Evolutionary conservation across 108 stramenopile species (phyloP), one percentile per base, ranked within the genome.

Genomic region (Skeletonema menzelii): DNA sequence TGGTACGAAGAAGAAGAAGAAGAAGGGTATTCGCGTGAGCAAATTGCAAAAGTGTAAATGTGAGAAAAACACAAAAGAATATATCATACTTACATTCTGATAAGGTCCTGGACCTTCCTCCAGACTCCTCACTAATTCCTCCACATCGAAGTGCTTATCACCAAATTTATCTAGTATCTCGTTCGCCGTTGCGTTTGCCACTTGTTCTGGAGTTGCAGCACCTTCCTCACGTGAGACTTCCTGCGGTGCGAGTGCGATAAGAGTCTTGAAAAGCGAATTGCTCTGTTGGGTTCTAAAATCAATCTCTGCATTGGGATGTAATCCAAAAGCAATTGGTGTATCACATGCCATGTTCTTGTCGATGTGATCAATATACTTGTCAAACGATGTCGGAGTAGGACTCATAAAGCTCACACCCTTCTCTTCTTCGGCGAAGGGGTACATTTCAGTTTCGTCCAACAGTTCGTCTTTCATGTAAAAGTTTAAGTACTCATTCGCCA

Each of bases 271-370:
- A 63, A 97, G 63, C 12, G 58, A 59, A 35, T 95, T 88, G 35
- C 88, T 87, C 42, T 95, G 95, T 47, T 87, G 87, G 4, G 96
- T 95, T 8, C 96, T 87, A 75, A 95, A 97, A 47, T 91, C 96
- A 40, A 97, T 95, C 83, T 97, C 96, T 27, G 96, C 96, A 74
- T 97, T 97, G 26, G 96, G 95, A 77, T 97, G 96, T 58, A 97
- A 75, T 26, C 96, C 96, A 72, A 95, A 97, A 49, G 96, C 96
- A 30, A 97, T 91, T 8, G 96, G 96, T 19, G 95, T 95, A 65
- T 97, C 96, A 5, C 65, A 75, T 26, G 70, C 77, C 87, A 97
- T 84, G 20, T 72, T 75, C 37, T 77, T 87, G 59, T 95, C 92
- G 46, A 97, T 90, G 73, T 97, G 91, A 63, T 95, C 92, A 55